Conservation (phyloP, 2,329 filamentous ascomycete species). For the Acarospora socialis region DNA sequence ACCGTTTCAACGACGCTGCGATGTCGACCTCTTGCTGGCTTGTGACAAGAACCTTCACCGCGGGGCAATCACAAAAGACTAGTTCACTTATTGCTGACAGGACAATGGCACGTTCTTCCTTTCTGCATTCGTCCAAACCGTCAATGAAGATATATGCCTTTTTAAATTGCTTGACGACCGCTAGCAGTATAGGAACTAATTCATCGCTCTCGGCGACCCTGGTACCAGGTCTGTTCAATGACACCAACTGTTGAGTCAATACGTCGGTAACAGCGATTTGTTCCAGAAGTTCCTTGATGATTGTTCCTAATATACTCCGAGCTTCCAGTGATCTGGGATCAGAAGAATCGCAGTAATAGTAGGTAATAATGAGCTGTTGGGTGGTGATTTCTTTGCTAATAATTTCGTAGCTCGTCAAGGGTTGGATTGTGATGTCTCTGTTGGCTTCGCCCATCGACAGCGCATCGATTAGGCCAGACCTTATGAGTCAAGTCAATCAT, state of each 20-base stretch:
- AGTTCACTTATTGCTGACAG: constrained; percentile 4
- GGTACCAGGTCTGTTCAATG: constrained; percentile 1
- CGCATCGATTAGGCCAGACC: constrained; percentile 6
- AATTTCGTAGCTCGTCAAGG: too few species aligned
- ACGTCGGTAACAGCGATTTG: not conserved
- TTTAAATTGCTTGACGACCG: constrained; percentile 2
- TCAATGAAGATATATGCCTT: constrained; percentile 11
- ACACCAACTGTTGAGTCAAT: constrained; percentile 6
- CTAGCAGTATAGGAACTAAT: constrained; percentile 5
- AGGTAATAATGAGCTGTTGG: constrained; percentile 3
- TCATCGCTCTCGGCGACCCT: constrained; percentile 4
- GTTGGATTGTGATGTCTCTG: too few species aligned
- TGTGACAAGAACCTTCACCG: constrained; percentile 11
- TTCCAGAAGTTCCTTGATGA: constrained; percentile 12
- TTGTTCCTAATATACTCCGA: constrained; percentile 7
- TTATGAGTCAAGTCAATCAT: not conserved
- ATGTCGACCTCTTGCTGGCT: constrained; percentile 11
- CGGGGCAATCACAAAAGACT: not conserved
- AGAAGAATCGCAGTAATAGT: constrained; percentile 13
- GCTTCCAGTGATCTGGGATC: constrained; percentile 7
- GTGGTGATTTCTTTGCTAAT: too few species aligned
- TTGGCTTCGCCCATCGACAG: not conserved
- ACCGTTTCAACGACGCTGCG: not conserved
- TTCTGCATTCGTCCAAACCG: constrained; percentile 14
- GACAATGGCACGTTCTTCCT: constrained; percentile 5